These are phyloP conservation scores for Cordyceps fumosorosea DNA, from an alignment of 2,329 filamentous ascomycete genomes.

Conservation along the genomic window DNA sequence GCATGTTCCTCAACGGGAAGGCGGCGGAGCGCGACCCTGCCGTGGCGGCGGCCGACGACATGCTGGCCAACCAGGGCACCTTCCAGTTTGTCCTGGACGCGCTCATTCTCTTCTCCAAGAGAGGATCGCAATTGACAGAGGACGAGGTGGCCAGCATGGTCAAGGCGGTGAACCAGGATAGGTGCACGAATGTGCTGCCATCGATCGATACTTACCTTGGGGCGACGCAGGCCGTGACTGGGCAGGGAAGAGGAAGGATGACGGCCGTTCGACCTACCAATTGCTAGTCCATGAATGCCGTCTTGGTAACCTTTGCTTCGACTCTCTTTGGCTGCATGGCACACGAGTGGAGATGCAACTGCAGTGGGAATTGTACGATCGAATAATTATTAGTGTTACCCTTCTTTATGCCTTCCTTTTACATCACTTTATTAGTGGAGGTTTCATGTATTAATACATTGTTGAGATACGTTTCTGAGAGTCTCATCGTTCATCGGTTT, in stretches of 20 bases:
- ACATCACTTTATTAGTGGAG: too few relatives aligned
- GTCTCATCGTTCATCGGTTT: too few relatives aligned
- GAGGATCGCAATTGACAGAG: slow-evolving; percentile 8
- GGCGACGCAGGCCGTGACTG: neutral
- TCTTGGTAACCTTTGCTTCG: too few relatives aligned
- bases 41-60: slow-evolving; percentile 12
- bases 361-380: too few relatives aligned
- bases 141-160: slow-evolving; percentile 8
- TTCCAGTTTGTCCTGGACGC: slow-evolving; percentile 16
- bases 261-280: neutral
- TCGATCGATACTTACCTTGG: slow-evolving; percentile 11
- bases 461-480: too few relatives aligned
- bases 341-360: too few relatives aligned
- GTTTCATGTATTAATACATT: too few relatives aligned
- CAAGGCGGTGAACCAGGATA: slow-evolving; percentile 13
- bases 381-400: too few relatives aligned
- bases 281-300: neutral
- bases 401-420: too few relatives aligned
- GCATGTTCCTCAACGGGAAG: neutral
- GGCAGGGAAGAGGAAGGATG: neutral
- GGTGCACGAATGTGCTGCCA: slow-evolving; percentile 12
- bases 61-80: slow-evolving; percentile 11
- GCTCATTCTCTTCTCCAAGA: neutral
- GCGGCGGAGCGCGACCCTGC: neutral
- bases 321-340: too few relatives aligned